Conservation (phyloP, 148 eudicot genomes). For the Polygonum aviculare region DNA sequence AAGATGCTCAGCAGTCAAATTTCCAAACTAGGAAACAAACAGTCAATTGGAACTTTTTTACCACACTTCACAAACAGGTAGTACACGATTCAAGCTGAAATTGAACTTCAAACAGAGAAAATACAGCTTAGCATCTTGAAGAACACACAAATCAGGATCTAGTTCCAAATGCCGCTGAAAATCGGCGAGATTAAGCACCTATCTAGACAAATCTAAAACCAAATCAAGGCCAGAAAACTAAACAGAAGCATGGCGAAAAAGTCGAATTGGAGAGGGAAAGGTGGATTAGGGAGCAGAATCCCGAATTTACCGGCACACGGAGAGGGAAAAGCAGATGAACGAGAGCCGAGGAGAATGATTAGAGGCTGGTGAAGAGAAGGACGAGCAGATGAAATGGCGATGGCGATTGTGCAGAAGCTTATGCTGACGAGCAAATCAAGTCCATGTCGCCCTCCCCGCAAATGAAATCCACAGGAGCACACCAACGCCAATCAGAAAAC, state of each 20-base stretch:
- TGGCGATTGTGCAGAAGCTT: not conserved
- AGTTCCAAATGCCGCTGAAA: not conserved
- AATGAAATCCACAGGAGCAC: not conserved
- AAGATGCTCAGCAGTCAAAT: not conserved
- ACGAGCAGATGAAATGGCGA: not conserved
- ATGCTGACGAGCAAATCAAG: not conserved
- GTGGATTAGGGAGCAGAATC: not conserved
- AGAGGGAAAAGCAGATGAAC: not conserved
- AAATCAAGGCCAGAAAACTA: not conserved
- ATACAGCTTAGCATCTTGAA: not conserved
- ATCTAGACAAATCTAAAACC: not conserved
- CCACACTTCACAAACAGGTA: not conserved
- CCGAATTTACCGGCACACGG: not conserved
- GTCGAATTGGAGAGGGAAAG: not conserved
- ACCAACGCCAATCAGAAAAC: not conserved
- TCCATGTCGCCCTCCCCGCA: not conserved
- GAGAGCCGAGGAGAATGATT: not conserved
- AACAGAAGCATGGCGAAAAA: not conserved
- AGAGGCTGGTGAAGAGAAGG: not conserved
- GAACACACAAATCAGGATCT: not conserved
- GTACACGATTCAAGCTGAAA: not conserved
- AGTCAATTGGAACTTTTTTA: not conserved
- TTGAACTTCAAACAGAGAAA: not conserved
- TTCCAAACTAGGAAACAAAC: not conserved
- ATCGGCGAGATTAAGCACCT: not conserved